phyloP scores from a whole-genome alignment of 2,329 filamentous ascomycete genomes.

The Penicillium sp. region DNA sequence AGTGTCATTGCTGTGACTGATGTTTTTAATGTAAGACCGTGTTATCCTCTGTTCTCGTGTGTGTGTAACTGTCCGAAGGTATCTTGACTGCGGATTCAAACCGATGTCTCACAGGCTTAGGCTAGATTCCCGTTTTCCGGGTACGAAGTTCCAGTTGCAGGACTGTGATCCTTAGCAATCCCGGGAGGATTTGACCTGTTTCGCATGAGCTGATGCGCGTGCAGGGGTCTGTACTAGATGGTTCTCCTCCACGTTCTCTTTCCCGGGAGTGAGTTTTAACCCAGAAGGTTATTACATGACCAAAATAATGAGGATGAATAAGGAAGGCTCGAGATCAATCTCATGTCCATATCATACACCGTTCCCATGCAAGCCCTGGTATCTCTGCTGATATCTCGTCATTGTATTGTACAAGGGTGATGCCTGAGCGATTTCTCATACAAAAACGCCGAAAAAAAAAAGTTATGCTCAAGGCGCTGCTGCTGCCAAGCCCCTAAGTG shows the following conservation, averaged over 20 bases:
- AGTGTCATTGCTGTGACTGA: no score
- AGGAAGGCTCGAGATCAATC: not conserved
- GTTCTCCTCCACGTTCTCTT: not conserved
- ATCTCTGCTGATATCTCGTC: not conserved
- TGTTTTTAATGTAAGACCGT: not conserved
- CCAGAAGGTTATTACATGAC: not conserved
- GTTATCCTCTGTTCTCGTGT: not conserved
- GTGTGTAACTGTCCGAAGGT: not conserved
- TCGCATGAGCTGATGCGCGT: not conserved
- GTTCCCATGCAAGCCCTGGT: not conserved
- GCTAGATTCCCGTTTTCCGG: not conserved
- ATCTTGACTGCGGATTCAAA: not conserved
- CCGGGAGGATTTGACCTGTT: not conserved
- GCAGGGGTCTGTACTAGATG: not conserved
- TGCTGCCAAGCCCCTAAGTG: slow-evolving; percentile 1
- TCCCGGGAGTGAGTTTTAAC: not conserved
- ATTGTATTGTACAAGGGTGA: not conserved
- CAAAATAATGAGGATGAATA: no score
- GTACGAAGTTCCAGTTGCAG: not conserved
- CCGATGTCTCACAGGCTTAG: not conserved
- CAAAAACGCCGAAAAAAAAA: not conserved
- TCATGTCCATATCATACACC: not conserved
- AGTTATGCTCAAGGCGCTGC: no score
- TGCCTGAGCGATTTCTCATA: not conserved
- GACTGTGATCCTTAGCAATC: not conserved